Percentiles rank a stretch among this genome's conserved stretches.
These are phyloP conservation scores for Monocercomonoides exilis DNA, from an alignment of 78 protist genomes.

Conservation along the genomic window DNA sequence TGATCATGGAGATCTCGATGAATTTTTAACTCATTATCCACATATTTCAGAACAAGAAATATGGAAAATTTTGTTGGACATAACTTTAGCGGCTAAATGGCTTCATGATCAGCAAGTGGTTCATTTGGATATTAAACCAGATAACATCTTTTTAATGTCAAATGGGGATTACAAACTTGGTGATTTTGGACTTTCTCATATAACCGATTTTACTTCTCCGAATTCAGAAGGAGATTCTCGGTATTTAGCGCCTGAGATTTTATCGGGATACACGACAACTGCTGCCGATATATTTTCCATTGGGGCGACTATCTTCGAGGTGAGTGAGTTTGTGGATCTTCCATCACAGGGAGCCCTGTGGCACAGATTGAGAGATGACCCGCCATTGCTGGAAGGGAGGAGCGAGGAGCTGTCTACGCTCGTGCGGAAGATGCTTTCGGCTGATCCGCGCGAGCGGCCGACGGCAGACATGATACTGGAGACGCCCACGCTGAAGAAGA, in stretches of 20 bases:
- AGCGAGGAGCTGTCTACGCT: too few relatives aligned
- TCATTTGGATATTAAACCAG: constrained; percentile 71
- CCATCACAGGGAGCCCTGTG: constrained; percentile 54
- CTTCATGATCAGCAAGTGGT: constrained; percentile 47
- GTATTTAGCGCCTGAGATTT: constrained; percentile 48
- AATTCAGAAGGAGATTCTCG: constrained; percentile 45
- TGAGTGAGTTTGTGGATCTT: constrained; percentile 42
- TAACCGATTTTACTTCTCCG: neutral
- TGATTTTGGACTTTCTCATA: constrained; percentile 54
- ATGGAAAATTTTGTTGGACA: constrained; percentile 45
- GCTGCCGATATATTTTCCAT: constrained; percentile 42
- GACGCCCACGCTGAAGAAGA: too few relatives aligned
- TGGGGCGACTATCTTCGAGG: constrained; percentile 50
- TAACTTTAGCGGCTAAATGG: constrained; percentile 45
- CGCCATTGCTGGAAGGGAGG: too few relatives aligned
- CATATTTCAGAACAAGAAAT: constrained; percentile 33
- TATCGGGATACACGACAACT: constrained; percentile 29
- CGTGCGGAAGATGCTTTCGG: too few relatives aligned
- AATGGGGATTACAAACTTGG: constrained; percentile 54
- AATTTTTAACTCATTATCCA: constrained; percentile 1
- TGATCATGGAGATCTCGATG: constrained; percentile 42
- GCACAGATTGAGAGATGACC: constrained; percentile 21
- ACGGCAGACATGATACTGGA: too few relatives aligned
- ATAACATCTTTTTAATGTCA: constrained; percentile 48
- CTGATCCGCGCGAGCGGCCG: too few relatives aligned